Conservation (phyloP, 305 asterid genomes). For the Fraxinus sp. region DNA sequence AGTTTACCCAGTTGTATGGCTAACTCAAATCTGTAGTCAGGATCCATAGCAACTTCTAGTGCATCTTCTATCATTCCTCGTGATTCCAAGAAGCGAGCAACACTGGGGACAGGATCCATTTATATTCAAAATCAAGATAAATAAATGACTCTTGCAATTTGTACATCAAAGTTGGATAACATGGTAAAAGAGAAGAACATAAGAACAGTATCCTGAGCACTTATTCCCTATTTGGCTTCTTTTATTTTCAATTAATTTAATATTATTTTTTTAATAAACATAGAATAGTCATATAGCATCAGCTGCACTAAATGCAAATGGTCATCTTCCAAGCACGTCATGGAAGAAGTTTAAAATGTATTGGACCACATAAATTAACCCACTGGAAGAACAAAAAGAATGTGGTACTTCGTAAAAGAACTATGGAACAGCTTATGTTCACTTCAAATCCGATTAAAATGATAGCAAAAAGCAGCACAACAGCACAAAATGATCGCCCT, state of each 20-base stretch:
- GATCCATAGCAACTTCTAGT: conserved; percentile 85
- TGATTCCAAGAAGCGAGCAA: conserved; percentile 97
- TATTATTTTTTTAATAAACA: neutral
- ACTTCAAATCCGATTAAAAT: neutral
- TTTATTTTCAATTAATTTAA: neutral
- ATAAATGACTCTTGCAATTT: neutral
- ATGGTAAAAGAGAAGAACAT: neutral
- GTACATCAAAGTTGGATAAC: neutral
- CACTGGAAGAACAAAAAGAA: neutral
- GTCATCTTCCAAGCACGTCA: neutral
- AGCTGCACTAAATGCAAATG: neutral
- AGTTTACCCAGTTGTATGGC: conserved; percentile 89
- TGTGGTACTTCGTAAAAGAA: neutral
- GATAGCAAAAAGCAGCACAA: neutral
- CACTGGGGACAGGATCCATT: conserved; percentile 30
- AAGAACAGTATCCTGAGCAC: neutral
- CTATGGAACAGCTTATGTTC: neutral
- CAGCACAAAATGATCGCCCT: neutral
- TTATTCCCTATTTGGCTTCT: neutral
- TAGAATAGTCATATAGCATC: neutral
- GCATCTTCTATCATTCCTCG: conserved; percentile 96
- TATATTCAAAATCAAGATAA: conserved; percentile 1
- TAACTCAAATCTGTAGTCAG: conserved; percentile 94
- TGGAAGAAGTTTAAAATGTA: neutral
- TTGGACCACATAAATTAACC: neutral